phyloP scores from a whole-genome alignment of 495 filamentous ascomycete genomes.

The Penicillium malachiteum region DNA sequence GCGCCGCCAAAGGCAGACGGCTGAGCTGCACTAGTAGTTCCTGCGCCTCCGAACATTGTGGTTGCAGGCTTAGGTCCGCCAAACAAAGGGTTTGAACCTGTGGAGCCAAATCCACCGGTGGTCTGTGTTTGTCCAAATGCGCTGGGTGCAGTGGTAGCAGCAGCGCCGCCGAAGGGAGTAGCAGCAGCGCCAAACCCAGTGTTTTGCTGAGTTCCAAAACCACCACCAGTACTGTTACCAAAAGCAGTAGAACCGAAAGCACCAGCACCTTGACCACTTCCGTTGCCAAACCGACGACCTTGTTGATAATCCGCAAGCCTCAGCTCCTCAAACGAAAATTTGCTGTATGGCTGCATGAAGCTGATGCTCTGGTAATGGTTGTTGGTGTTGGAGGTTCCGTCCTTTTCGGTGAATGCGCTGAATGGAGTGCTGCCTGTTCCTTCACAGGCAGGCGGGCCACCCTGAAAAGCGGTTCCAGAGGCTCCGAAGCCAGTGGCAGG shows the following conservation, averaged over 20 bases:
- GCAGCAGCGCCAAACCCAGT: conserved; percentile 53
- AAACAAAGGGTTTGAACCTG: conserved; percentile 35
- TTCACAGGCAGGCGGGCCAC: conserved; percentile 44
- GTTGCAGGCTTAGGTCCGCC: conserved; percentile 43
- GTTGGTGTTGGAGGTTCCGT: conserved; percentile 54
- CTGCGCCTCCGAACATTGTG: conserved; percentile 37
- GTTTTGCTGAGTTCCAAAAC: conserved; percentile 42
- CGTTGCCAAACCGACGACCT: conserved; percentile 78
- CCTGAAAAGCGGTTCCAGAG: conserved; percentile 49
- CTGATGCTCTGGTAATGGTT: conserved; percentile 85
- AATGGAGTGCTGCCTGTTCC: conserved; percentile 79
- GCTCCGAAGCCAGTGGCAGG: conserved; percentile 13
- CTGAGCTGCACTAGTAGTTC: conserved; percentile 32
- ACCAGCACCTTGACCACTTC: conserved; percentile 69
- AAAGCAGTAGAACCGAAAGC: conserved; percentile 68
- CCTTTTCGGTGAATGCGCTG: conserved; percentile 77
- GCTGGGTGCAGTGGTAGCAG: conserved; percentile 43
- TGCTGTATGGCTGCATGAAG: conserved; percentile 82
- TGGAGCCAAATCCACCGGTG: conserved; percentile 48
- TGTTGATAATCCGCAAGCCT: conserved; percentile 85
- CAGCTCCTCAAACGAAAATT: conserved; percentile 88
- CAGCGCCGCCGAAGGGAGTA: conserved; percentile 53
- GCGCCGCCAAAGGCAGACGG: conserved; percentile 39
- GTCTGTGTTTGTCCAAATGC: conserved; percentile 47
- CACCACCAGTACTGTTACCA: conserved; percentile 27